Conservation (phyloP, 2,329 filamentous ascomycete species). For the Alternaria longipes region DNA sequence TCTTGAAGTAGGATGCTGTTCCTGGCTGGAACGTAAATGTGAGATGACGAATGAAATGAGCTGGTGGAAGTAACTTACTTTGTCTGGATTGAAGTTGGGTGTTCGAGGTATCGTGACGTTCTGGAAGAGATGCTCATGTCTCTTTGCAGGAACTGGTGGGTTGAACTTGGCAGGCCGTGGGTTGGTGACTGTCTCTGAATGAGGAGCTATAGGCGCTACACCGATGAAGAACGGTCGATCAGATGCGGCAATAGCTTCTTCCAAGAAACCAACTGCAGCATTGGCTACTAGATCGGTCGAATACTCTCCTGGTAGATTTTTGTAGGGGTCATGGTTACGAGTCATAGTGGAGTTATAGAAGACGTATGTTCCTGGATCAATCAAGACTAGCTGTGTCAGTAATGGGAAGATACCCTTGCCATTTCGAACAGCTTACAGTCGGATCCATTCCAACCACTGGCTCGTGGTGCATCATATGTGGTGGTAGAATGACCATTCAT, state of each 20-base stretch:
- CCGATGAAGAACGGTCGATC: slow-evolving; percentile 72
- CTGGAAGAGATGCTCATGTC: slow-evolving; percentile 70
- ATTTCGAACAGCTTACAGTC: slow-evolving; percentile 35
- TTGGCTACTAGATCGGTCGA: slow-evolving; percentile 67
- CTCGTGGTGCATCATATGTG: slow-evolving; percentile 68
- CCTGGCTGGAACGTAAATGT: slow-evolving; percentile 13
- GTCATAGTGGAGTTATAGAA: slow-evolving; percentile 73
- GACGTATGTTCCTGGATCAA: slow-evolving; percentile 73
- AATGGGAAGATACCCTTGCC: too few species aligned
- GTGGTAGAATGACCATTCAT: slow-evolving; percentile 70
- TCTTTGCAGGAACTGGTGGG: slow-evolving; percentile 67
- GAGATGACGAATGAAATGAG: not conserved
- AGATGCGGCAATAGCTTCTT: slow-evolving; percentile 63
- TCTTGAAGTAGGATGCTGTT: slow-evolving; percentile 34
- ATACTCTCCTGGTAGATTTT: slow-evolving; percentile 65
- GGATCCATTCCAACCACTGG: slow-evolving; percentile 68
- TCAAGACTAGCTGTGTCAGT: slow-evolving; percentile 46
- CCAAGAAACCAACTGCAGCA: slow-evolving; percentile 68
- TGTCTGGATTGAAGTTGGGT: slow-evolving; percentile 71
- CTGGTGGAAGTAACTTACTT: slow-evolving; percentile 21
- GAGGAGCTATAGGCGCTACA: slow-evolving; percentile 72
- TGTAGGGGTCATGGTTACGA: slow-evolving; percentile 65
- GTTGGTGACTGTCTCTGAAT: slow-evolving; percentile 50
- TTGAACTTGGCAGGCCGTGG: slow-evolving; percentile 46
- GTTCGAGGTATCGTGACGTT: slow-evolving; percentile 68